Evolutionary conservation across 2,329 filamentous ascomycete genomes (phyloP).

Genomic region (Penicillium digitatum): DNA sequence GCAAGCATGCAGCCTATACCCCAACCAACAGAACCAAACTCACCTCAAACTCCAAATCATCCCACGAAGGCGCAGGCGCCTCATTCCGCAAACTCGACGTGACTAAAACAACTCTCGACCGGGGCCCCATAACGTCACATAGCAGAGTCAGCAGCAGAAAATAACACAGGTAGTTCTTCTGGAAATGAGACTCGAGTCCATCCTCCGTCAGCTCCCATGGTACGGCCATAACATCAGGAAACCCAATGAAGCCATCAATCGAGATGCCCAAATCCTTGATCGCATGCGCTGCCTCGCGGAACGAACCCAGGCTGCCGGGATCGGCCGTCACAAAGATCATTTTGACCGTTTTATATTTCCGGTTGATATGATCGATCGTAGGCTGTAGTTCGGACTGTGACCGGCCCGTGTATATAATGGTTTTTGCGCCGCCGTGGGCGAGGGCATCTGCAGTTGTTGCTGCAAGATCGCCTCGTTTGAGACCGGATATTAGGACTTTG

Average conservation of each 20-base stretch:
- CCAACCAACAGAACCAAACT: not conserved
- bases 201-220: conserved; percentile 21
- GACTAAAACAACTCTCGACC: conserved; percentile 20
- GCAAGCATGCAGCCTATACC: too few relatives aligned
- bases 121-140: conserved; percentile 11
- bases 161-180: conserved; percentile 25
- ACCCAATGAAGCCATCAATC: conserved; percentile 24
- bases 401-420: conserved; percentile 29
- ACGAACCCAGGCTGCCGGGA: conserved; percentile 11
- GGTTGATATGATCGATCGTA: conserved; percentile 23
- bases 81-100: conserved; percentile 22
- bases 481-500: conserved; percentile 28
- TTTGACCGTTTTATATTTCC: conserved; percentile 18
- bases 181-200: conserved; percentile 26
- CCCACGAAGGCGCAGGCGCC: conserved; percentile 18
- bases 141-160: conserved; percentile 24
- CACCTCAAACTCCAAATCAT: conserved; percentile 22
- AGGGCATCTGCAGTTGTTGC: conserved; percentile 28
- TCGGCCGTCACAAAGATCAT: conserved; percentile 23
- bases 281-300: conserved; percentile 15
- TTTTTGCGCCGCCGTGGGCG: conserved; percentile 25
- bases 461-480: conserved; percentile 23
- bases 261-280: conserved; percentile 16
- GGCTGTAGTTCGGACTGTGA: conserved; percentile 25
- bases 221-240: conserved; percentile 19